Conservation (phyloP, 108 stramenopile species). For the Pseudonitzschia multistriata region DNA sequence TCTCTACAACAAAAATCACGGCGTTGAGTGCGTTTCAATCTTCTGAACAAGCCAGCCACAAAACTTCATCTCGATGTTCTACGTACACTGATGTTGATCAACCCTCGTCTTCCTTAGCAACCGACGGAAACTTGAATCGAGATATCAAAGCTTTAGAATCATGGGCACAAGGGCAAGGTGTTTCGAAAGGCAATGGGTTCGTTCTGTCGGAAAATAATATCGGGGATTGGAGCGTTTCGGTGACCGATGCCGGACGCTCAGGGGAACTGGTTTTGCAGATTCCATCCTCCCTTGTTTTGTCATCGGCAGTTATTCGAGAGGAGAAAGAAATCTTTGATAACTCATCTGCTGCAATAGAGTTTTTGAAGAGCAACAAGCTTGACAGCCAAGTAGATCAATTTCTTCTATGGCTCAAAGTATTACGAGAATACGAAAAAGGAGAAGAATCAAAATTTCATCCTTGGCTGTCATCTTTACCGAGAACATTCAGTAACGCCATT, state of each 20-base stretch:
- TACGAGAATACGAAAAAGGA: slow-evolving; percentile 50
- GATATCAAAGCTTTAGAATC: slow-evolving; percentile 14
- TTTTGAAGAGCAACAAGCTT: slow-evolving; percentile 6
- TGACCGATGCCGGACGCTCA: slow-evolving; percentile 2
- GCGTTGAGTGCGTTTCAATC: background rate
- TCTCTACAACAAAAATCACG: background rate
- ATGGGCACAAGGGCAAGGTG: background rate
- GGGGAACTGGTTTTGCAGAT: slow-evolving; percentile 26
- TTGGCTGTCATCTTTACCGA: slow-evolving; percentile 55
- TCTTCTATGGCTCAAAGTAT: slow-evolving; percentile 47
- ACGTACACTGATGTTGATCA: background rate
- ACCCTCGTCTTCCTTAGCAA: background rate
- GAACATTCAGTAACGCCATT: slow-evolving; percentile 45
- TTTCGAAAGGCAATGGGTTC: slow-evolving; percentile 1
- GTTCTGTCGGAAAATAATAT: background rate
- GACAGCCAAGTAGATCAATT: slow-evolving; percentile 31
- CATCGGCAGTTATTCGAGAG: slow-evolving; percentile 17
- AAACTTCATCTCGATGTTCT: background rate
- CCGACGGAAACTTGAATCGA: background rate
- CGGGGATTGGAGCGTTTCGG: slow-evolving; percentile 9
- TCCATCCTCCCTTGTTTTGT: slow-evolving; percentile 29
- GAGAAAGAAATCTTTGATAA: slow-evolving; percentile 17
- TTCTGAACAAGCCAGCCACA: slow-evolving; percentile 1
- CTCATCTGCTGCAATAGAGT: slow-evolving; percentile 6
- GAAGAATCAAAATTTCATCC: slow-evolving; percentile 45